These are phyloP conservation scores for Novymonas esmeraldas DNA, from an alignment of 208 protist genomes.

Conservation along the genomic window DNA sequence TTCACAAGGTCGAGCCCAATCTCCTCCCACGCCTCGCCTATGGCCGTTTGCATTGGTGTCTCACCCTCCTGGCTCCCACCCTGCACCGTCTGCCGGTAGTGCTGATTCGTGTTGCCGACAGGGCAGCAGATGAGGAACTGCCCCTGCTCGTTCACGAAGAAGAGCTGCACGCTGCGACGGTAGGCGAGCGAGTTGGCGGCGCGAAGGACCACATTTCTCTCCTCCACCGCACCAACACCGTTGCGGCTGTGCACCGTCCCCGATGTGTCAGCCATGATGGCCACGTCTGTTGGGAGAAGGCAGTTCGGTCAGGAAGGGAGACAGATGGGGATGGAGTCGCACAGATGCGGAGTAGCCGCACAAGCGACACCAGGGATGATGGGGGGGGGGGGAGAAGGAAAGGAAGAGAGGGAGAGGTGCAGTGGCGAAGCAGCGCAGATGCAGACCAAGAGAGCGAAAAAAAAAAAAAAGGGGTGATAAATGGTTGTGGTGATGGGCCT, in stretches of 20 bases:
- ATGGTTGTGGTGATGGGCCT: too few relatives aligned
- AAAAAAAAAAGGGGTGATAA: too few relatives aligned
- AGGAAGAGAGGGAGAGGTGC: background rate
- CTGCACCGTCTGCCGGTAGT: conserved; percentile 44
- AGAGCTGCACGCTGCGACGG: conserved; percentile 40
- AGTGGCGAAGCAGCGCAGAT: too few relatives aligned
- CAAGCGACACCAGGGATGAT: too few relatives aligned
- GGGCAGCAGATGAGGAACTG: conserved; percentile 38
- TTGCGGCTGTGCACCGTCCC: background rate
- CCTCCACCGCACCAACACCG: background rate
- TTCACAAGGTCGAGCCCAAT: conserved; percentile 29
- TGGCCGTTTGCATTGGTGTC: conserved; percentile 28
- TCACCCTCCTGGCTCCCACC: conserved; percentile 37
- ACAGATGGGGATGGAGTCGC: background rate
- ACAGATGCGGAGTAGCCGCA: background rate
- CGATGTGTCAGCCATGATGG: too few relatives aligned
- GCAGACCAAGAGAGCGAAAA: too few relatives aligned
- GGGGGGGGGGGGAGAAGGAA: background rate
- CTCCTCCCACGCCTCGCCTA: conserved; percentile 48
- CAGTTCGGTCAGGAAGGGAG: background rate
- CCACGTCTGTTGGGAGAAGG: too few relatives aligned
- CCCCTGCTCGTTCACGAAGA: conserved; percentile 42
- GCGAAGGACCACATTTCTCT: conserved; percentile 21
- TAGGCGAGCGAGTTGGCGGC: conserved; percentile 8
- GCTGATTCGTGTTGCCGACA: conserved; percentile 20